These are phyloP conservation scores for Elsinoe batatas DNA, from an alignment of 2,329 filamentous ascomycete species.

Conservation along the genomic window DNA sequence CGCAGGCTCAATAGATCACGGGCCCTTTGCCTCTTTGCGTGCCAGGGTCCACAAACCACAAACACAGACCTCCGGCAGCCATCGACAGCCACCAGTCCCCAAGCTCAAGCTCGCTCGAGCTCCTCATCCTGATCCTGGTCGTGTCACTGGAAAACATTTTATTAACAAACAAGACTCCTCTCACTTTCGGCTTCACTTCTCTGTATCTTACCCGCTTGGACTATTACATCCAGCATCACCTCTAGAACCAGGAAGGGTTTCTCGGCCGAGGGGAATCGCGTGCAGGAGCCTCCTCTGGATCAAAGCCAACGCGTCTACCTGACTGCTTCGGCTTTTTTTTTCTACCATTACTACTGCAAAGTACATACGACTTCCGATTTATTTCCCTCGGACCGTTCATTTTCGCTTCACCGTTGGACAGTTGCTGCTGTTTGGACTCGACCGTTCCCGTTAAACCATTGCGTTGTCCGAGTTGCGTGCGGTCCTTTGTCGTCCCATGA, in stretches of 20 bases:
- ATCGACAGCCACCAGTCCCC: slow-evolving; percentile 4
- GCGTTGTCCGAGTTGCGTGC: slow-evolving; percentile 7
- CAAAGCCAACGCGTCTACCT: slow-evolving; percentile 1
- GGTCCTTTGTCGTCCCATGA: neutral
- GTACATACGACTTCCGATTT: neutral
- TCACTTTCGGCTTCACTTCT: neutral
- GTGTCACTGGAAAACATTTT: neutral
- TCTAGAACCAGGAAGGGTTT: slow-evolving; percentile 5
- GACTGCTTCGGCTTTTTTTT: neutral
- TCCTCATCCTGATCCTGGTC: slow-evolving; percentile 2
- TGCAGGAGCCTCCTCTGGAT: neutral
- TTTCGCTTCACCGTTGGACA: neutral
- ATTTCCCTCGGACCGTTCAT: slow-evolving; percentile 5
- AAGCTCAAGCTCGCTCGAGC: neutral
- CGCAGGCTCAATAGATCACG: slow-evolving; percentile 8
- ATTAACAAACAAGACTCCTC: neutral
- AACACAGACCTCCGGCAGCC: neutral
- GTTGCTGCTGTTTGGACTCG: slow-evolving; percentile 10
- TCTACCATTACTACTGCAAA: neutral
- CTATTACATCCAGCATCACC: neutral
- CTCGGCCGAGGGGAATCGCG: neutral
- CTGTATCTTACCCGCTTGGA: neutral
- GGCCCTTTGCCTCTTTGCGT: slow-evolving; percentile 4
- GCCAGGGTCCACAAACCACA: neutral
- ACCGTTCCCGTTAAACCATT: slow-evolving; percentile 6